Base-by-base conservation (phyloP, 768 basidiomycete species). In the Podaxis sp. region DNA sequence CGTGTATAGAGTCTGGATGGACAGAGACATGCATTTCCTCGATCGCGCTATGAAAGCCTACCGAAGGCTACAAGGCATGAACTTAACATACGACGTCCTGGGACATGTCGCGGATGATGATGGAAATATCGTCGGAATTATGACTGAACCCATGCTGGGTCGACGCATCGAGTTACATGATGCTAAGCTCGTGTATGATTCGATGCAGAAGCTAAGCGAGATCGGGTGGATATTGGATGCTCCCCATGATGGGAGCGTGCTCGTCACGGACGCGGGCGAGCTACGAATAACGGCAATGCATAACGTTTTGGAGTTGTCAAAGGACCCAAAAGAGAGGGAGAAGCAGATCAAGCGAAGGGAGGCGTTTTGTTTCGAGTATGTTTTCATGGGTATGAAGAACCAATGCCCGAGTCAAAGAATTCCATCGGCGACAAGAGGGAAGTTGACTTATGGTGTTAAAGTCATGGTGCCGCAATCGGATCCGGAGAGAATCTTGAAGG, bases 41-140 rank as follows among this genome's bases (percentile, higher is more conserved):
- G 30, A 62, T 46, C 61, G 61, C 3, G 61, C 52, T 4, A 62
- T 62, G 61, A 62, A 54, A 36, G 61, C 61, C 8, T 62, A 62
- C n/a, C 61, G 61, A 22, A 44, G 53, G 28, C 17, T 62, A 11
- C 53, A 62, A 48, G 61, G 30, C 11, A 55, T 24, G 22, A 48
- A 55, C 28, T 22, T 62, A 33, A 55, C 61, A 5, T 62, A 55
- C 19, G 61, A 62, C 7, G 12, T 62, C 7, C 33, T 62, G 33
- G 61, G 28, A 22, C 61, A 62, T 38, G 52, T 62, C 15, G 19
- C 48, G 11, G 61, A 62, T 22, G 61, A 62, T 24, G 17, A 55
- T 3, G 61, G 44, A 1, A 55, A 54, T 11, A 24, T 62, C 8
- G 33, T 62, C 26, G 61, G 61, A 19, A 44, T 55, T 36, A 55